phyloP scores from a whole-genome alignment of 148 eudicot genomes.

The Rhododendron ferrugineum region DNA sequence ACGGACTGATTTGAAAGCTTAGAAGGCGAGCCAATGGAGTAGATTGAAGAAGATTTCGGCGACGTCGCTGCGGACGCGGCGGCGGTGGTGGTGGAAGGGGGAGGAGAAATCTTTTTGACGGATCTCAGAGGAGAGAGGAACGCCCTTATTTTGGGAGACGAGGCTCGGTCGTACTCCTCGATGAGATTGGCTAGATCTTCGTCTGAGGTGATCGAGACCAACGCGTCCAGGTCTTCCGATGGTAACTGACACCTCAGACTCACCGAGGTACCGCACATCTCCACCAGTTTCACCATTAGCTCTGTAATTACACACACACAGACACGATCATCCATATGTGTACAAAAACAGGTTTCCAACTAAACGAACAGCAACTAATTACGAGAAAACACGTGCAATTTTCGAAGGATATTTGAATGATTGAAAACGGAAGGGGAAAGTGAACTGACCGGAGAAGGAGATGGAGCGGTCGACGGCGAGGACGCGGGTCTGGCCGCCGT shows the following conservation, averaged over 20 bases:
- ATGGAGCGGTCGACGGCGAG: conserved; percentile 38
- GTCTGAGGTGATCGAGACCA: conserved; percentile 65
- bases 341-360: neutral
- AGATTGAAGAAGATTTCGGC: conserved; percentile 22
- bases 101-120: conserved; percentile 27
- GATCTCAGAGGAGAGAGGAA: conserved; percentile 43
- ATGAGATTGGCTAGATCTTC: conserved; percentile 66
- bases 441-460: conserved; percentile 41
- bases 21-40: conserved; percentile 16
- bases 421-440: neutral
- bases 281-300: conserved; percentile 52
- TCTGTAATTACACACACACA: conserved; percentile 27
- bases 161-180: conserved; percentile 62
- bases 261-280: conserved; percentile 45
- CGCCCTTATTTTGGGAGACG: conserved; percentile 52
- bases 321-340: neutral
- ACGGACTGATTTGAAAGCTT: conserved; percentile 16
- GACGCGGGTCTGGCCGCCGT: conserved; percentile 51
- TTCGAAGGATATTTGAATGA: no score
- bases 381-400: no score
- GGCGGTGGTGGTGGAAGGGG: conserved; percentile 27
- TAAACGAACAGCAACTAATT: no score
- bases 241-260: conserved; percentile 65
- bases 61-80: conserved; percentile 24
- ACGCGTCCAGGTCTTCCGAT: conserved; percentile 67